Conservation (phyloP, 768 basidiomycete genomes). For the Hortiboletus campestris region DNA sequence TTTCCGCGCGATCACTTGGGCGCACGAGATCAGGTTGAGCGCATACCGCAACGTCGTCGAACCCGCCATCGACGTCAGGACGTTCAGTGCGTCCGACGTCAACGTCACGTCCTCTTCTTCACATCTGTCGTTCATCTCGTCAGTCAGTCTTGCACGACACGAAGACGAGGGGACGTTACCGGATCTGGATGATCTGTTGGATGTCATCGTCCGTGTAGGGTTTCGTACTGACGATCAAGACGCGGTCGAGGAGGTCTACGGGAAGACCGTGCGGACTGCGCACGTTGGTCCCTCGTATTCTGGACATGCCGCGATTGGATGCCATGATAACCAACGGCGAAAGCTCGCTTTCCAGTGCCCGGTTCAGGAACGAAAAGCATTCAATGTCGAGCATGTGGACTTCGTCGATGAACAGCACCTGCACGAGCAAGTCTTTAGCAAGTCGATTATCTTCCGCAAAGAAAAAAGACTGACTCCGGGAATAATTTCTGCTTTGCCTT, state of each 20-base stretch:
- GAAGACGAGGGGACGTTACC: conserved; percentile 41
- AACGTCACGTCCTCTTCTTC: conserved; percentile 95
- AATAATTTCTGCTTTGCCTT: conserved; percentile 97
- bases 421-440: neutral
- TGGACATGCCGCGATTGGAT: conserved; percentile 91
- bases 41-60: conserved; percentile 93
- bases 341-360: conserved; percentile 90
- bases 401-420: conserved; percentile 99
- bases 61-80: conserved; percentile 85
- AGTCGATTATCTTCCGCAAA: neutral
- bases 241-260: conserved; percentile 90
- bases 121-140: conserved; percentile 45
- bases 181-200: conserved; percentile 87
- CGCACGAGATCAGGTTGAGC: conserved; percentile 92
- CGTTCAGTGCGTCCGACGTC: conserved; percentile 63
- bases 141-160: neutral
- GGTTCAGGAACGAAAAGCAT: conserved; percentile 97
- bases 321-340: conserved; percentile 98
- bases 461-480: conserved; percentile 68
- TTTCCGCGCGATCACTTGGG: conserved; percentile 79
- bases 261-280: conserved; percentile 94
- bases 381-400: conserved; percentile 99
- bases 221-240: conserved; percentile 92
- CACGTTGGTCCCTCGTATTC: conserved; percentile 94
- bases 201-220: conserved; percentile 83